A percentile compares a stretch with the other conserved stretches of the same genome.
phyloP scores from a whole-genome alignment of 2,329 filamentous ascomycete species.

The Fusarium pseudograminearum region DNA sequence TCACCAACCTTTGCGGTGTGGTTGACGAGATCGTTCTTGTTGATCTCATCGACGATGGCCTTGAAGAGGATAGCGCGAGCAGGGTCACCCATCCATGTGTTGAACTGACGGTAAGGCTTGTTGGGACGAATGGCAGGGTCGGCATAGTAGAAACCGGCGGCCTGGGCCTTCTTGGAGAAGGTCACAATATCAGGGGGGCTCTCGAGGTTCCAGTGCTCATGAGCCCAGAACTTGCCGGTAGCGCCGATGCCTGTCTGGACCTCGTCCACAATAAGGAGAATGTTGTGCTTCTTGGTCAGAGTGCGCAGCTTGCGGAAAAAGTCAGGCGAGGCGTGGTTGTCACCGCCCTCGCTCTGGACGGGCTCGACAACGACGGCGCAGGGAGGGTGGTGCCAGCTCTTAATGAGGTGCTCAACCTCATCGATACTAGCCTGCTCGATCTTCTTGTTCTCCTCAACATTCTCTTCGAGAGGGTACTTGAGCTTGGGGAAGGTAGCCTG shows the following conservation, averaged over 20 bases:
- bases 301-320: conserved; percentile 90
- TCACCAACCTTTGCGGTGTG: conserved; percentile 82
- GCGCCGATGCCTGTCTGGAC: conserved; percentile 94
- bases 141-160: conserved; percentile 91
- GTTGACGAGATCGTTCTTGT: conserved; percentile 80
- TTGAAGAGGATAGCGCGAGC: conserved; percentile 87
- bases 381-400: conserved; percentile 81
- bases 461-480: conserved; percentile 87
- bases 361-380: conserved; percentile 89
- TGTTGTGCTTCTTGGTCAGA: conserved; percentile 79
- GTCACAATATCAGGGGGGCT: conserved; percentile 92
- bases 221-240: conserved; percentile 95
- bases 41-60: conserved; percentile 84
- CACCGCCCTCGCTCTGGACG: conserved; percentile 92
- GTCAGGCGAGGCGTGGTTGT: conserved; percentile 89
- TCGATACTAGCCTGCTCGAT: conserved; percentile 85
- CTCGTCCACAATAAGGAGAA: conserved; percentile 92
- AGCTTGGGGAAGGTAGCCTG: conserved; percentile 87
- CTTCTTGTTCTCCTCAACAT: conserved; percentile 82
- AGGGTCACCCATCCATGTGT: conserved; percentile 97
- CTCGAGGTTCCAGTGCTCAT: conserved; percentile 90
- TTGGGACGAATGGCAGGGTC: conserved; percentile 85
- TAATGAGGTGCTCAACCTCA: conserved; percentile 85
- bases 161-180: conserved; percentile 95
- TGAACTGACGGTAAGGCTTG: conserved; percentile 96